Evolutionary conservation across 1,284 basidiomycete species (phyloP), one percentile per base, ranked within the genome.

Genomic region (Malassezia globosa): DNA sequence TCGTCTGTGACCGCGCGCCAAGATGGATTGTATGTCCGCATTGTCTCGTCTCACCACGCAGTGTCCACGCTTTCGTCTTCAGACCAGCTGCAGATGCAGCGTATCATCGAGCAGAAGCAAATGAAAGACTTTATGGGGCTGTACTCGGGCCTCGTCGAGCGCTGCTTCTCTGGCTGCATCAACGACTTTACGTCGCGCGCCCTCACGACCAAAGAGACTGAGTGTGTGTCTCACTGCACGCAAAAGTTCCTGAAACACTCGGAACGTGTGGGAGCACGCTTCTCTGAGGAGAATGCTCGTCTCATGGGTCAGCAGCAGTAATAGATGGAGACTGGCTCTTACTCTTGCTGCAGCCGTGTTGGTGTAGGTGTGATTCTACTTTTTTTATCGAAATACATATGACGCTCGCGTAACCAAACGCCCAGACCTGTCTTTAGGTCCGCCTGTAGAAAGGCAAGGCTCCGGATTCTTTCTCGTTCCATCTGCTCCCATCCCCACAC

Each of bases 191-290:
- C 90, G 24, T 85, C 83, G 76, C 94, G 90, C 74, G 81, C 89
- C 0, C 76, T 96, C 53, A 87, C 84, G 18, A 81, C 81, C 46
- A 96, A 95, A 78, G 92, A 97, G 74, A 75, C 49, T 75, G 25
- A 75, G 16, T 81, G 80, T 66, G 76, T 80, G 19, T 72, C 76
- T 51, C 78, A 80, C 72, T 81, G 80, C 73, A 76, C 78, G 34
- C 89, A 94, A 76, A 97, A 96, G 75, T 96, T 94, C 77, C 76
- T 96, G 69, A 95, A 95, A 73, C 88, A 96, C 73, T 92, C 88
- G 22, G 90, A 96, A 73, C 79, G 90, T 48, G 84, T 94, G 2
- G 88, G 88, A 5, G 84, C 87, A 21, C 79, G 90, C 46, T 95
- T 94, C 72, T 57, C 62, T 18, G 67, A 69, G 46, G 66, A 69